Conservation (phyloP, 805 yeast species). For the Spathaspora girioi region DNA sequence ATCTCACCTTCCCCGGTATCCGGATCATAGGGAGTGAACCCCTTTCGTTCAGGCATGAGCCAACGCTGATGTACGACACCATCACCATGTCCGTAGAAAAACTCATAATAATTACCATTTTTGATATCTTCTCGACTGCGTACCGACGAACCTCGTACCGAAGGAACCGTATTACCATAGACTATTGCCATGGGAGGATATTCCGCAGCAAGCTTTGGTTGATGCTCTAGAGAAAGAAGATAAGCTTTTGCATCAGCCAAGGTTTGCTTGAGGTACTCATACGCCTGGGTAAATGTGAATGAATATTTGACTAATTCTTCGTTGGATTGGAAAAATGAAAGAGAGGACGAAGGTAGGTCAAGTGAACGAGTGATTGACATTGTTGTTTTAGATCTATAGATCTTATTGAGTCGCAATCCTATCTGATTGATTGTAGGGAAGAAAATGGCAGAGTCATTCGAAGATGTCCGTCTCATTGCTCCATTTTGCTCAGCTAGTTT, state of each 20-base stretch:
- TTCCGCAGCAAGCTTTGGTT: conserved; percentile 37
- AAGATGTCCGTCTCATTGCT: neutral
- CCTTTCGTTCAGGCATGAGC: conserved; percentile 74
- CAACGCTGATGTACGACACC: conserved; percentile 85
- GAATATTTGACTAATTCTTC: conserved; percentile 13
- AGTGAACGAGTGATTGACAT: neutral
- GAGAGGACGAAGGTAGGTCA: neutral
- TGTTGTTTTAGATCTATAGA: conserved; percentile 19
- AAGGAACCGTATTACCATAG: conserved; percentile 79
- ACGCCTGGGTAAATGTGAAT: conserved; percentile 54
- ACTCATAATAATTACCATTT: conserved; percentile 70
- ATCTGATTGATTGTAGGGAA: conserved; percentile 23
- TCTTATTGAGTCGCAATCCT: conserved; percentile 22
- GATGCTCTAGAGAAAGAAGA: conserved; percentile 51
- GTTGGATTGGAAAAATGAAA: neutral
- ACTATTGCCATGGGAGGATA: conserved; percentile 86
- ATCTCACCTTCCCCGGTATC: conserved; percentile 44
- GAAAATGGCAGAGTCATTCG: conserved; percentile 9
- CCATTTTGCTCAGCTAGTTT: conserved; percentile 19
- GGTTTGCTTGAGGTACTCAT: conserved; percentile 60
- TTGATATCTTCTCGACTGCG: conserved; percentile 56
- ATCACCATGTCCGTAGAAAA: conserved; percentile 87
- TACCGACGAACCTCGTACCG: conserved; percentile 78
- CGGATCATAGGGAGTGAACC: conserved; percentile 43
- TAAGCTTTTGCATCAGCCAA: conserved; percentile 58